phyloP scores from a whole-genome alignment of 1,284 basidiomycete genomes.

The Coniferiporia weirii region DNA sequence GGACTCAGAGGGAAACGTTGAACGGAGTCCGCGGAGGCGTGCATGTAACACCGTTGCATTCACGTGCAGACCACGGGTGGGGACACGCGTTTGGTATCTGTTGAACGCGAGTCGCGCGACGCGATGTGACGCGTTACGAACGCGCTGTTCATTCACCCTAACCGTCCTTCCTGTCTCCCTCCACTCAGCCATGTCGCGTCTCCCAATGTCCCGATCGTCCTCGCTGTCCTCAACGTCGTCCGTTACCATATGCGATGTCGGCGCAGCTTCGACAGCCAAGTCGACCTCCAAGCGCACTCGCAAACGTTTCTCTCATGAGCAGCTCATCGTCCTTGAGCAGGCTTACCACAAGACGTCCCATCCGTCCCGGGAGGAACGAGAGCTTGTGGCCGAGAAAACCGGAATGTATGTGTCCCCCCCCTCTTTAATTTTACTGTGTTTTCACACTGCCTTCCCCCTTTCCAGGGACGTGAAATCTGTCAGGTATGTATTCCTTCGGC shows the following conservation, averaged over 20 bases:
- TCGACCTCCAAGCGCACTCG: conserved; percentile 33
- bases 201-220: conserved; percentile 2
- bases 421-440: conserved; percentile 10
- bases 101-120: neutral
- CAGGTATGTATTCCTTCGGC: conserved; percentile 23
- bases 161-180: neutral
- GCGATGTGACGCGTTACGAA: conserved; percentile 1
- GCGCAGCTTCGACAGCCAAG: neutral
- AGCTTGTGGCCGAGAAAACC: conserved; percentile 51
- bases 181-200: conserved; percentile 6
- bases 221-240: conserved; percentile 14
- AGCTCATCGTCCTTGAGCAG: conserved; percentile 67
- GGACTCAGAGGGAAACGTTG: no score
- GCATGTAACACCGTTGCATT: neutral
- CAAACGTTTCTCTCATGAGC: conserved; percentile 61
- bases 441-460: conserved; percentile 14
- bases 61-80: neutral
- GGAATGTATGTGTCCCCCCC: conserved; percentile 59
- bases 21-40: no score
- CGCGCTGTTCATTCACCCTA: neutral
- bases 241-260: neutral
- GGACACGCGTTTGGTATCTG: neutral
- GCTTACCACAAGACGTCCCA: conserved; percentile 66
- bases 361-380: conserved; percentile 66
- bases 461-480: conserved; percentile 69